Evolutionary conservation across 306 rosid species (phyloP), one percentile per base, ranked within the genome.

Genomic region (Carpinus fangiana): DNA sequence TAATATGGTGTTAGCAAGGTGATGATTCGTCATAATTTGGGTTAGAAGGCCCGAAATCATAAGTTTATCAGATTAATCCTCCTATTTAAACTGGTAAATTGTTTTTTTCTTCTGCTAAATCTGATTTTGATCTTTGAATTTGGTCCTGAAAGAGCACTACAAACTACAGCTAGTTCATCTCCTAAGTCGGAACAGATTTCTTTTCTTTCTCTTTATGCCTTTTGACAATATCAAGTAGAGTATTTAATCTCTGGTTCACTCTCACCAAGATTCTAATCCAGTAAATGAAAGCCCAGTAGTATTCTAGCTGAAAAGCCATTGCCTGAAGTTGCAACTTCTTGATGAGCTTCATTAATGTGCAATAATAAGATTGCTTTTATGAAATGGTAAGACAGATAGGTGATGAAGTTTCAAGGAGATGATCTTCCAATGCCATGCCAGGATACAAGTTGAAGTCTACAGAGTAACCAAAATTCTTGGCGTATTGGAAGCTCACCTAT

Each of bases 401-500:
- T 52, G 26, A 52, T 78, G 4, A 57, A 71, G 79, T 45, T 36
- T 50, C 45, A 60, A 38, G 59, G 8, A 18, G 16, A 23, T 60
- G 73, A 31, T 62, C 74, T 45, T 18, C 45, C 80, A 56, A 65
- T 59, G 43, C 65, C 17, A 12, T 57, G 45, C 43, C 60, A 18
- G 38, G 23, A 69, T 36, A 47, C 48, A 67, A 8, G 26, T 23
- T 23, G 26, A 23, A 23, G 47, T 10, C 10, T 12, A 71, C 74
- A 78, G 56, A 52, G 17, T 74, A 36, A 17, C 23, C 69, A 38
- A 70, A 31, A 59, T 57, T 45, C 50, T 59, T 41, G 71, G 47
- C 11, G 45, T 41, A 66, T 66, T 11, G 17, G 65, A 31, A 77
- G 57, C 68, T 55, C 80, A 55, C 57, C 38, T 38, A 54, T 8